Conservation (phyloP, 345 rosid species). For the Melaleuca alternifolia region DNA sequence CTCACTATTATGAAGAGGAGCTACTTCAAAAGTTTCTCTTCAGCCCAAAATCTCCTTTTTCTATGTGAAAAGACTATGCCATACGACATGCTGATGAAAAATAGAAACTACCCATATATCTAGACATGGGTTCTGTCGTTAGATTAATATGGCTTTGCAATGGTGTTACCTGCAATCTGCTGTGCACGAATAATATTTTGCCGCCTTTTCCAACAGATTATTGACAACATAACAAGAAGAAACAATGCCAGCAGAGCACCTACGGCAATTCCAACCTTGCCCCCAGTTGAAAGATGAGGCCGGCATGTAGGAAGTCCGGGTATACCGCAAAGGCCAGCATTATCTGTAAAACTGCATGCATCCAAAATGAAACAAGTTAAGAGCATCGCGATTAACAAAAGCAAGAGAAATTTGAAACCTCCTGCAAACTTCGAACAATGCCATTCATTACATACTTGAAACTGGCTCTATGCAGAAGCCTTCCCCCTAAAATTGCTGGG, state of each 20-base stretch:
- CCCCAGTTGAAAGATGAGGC: conserved; percentile 63
- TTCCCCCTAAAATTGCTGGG: conserved; percentile 84
- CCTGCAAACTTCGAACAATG: background rate
- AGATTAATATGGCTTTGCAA: background rate
- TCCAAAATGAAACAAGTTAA: background rate
- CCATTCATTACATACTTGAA: conserved; percentile 56
- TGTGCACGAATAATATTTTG: conserved; percentile 85
- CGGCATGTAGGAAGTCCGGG: conserved; percentile 86
- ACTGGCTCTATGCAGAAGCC: conserved; percentile 86
- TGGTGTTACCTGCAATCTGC: conserved; percentile 62
- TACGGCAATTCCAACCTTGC: conserved; percentile 67
- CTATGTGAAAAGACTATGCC: background rate
- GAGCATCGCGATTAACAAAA: background rate
- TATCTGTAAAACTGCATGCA: conserved; percentile 77
- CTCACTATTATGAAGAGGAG: background rate
- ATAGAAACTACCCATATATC: background rate
- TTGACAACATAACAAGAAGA: conserved; percentile 40
- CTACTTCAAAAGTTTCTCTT: background rate
- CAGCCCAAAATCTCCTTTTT: background rate
- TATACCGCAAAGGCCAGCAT: conserved; percentile 91
- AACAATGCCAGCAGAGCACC: conserved; percentile 44
- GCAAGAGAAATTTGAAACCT: background rate
- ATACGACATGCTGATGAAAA: background rate
- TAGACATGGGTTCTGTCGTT: background rate
- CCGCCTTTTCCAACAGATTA: conserved; percentile 84